Evolutionary conservation across 2,329 filamentous ascomycete genomes (phyloP).

Genomic region (Colletotrichum cuscutae): DNA sequence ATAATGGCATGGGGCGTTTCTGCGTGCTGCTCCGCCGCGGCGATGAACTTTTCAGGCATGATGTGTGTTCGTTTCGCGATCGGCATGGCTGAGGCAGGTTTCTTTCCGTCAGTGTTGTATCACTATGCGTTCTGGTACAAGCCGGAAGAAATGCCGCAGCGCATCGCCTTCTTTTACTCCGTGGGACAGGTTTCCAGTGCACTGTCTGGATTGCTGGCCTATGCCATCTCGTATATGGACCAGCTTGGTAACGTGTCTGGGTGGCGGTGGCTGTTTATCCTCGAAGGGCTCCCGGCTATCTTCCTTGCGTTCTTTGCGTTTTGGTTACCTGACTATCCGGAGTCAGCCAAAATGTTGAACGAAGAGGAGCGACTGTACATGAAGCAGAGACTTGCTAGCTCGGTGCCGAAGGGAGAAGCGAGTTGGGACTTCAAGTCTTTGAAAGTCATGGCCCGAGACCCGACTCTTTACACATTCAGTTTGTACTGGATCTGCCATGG

Average conservation of each 20-base stretch:
- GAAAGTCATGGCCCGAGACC: not conserved
- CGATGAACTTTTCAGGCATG: not conserved
- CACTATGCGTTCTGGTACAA: not conserved
- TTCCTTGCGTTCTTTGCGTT: not conserved
- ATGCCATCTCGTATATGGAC: not conserved
- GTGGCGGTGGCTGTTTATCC: not conserved
- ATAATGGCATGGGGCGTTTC: not conserved
- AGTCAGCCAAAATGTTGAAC: not conserved
- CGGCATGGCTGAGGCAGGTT: not conserved
- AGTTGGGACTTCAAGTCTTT: not conserved
- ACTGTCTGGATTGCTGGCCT: not conserved
- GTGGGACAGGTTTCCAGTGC: not conserved
- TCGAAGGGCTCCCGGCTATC: not conserved
- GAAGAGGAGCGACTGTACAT: not conserved
- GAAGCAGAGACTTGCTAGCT: not conserved
- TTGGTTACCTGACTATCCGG: not conserved
- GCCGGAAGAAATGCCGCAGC: not conserved
- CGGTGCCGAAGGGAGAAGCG: not conserved
- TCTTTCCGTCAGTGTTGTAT: not conserved
- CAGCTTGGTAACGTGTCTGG: not conserved
- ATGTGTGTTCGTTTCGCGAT: not conserved
- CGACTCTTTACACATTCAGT: not conserved
- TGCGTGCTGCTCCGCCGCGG: not conserved
- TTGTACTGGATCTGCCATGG: not conserved
- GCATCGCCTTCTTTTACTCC: not conserved